These are phyloP conservation scores for Sporisorium exsertum DNA, from an alignment of 1,284 basidiomycete species.

Conservation along the genomic window DNA sequence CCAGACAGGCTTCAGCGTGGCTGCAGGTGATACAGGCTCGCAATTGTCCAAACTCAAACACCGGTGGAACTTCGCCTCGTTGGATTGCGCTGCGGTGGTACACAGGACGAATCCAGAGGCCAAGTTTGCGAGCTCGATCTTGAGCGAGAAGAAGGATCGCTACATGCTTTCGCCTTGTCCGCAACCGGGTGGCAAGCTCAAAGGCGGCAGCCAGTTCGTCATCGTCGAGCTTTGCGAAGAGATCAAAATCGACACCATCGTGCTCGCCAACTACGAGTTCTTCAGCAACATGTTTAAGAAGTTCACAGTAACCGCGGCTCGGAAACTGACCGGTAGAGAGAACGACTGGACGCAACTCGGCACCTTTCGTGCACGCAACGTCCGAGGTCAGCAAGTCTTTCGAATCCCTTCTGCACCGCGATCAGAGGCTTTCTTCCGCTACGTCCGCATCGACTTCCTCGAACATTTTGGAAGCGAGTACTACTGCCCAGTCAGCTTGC, in stretches of 20 bases:
- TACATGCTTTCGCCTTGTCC: slow-evolving; percentile 98
- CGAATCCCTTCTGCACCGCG: slow-evolving; percentile 41
- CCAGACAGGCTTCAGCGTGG: slow-evolving; percentile 22
- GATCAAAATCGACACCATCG: slow-evolving; percentile 93
- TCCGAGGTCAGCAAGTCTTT: slow-evolving; percentile 84
- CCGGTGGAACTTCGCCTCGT: slow-evolving; percentile 88
- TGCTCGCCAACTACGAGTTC: slow-evolving; percentile 97
- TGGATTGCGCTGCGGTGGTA: slow-evolving; percentile 92
- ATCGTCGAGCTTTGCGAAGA: slow-evolving; percentile 97
- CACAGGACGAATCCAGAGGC: slow-evolving; percentile 84
- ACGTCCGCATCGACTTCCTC: slow-evolving; percentile 92
- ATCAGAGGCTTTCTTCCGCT: slow-evolving; percentile 73
- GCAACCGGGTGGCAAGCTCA: slow-evolving; percentile 13
- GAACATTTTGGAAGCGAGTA: slow-evolving; percentile 94
- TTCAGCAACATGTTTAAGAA: slow-evolving; percentile 97
- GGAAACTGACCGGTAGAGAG: slow-evolving; percentile 79
- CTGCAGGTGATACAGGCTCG: slow-evolving; percentile 42
- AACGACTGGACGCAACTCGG: slow-evolving; percentile 74
- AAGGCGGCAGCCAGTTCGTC: slow-evolving; percentile 77
- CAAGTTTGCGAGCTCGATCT: slow-evolving; percentile 84
- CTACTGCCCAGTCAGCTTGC: slow-evolving; percentile 92
- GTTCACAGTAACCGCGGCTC: slow-evolving; percentile 85
- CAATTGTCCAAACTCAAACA: slow-evolving; percentile 61
- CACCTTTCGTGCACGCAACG: slow-evolving; percentile 86
- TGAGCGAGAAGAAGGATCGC: slow-evolving; percentile 89